Conservation (phyloP, 768 basidiomycete genomes). For the Lyophyllum semitale region DNA sequence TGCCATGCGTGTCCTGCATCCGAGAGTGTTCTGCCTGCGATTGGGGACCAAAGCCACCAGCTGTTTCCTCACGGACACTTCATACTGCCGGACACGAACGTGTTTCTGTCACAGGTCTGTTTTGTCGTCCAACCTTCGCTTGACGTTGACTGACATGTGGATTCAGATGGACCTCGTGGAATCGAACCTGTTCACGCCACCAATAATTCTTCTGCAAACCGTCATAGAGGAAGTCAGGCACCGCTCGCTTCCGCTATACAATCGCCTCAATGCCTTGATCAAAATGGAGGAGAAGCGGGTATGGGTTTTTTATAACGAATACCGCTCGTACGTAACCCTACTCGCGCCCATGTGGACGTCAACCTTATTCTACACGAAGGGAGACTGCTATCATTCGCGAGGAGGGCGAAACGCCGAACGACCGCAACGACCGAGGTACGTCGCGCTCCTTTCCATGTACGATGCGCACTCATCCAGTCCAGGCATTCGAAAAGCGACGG, state of each 20-base stretch:
- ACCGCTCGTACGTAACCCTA: constrained; percentile 60
- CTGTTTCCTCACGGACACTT: constrained; percentile 71
- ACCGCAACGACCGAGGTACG: constrained; percentile 90
- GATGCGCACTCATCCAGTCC: background rate
- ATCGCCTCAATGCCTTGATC: constrained; percentile 83
- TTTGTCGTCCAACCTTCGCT: background rate
- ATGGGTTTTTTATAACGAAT: constrained; percentile 89
- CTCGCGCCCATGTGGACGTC: background rate
- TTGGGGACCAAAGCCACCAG: constrained; percentile 60
- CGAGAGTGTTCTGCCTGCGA: constrained; percentile 52
- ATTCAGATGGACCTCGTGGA: constrained; percentile 92
- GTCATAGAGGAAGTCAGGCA: constrained; percentile 97
- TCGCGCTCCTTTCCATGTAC: background rate
- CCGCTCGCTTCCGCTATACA: constrained; percentile 88
- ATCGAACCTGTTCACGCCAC: constrained; percentile 69
- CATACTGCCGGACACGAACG: constrained; percentile 92
- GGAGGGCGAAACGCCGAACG: constrained; percentile 85
- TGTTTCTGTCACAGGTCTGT: constrained; percentile 84
- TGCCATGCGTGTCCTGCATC: constrained; percentile 63
- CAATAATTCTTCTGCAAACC: constrained; percentile 91
- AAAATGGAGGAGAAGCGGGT: constrained; percentile 85
- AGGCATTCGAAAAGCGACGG: constrained; percentile 88
- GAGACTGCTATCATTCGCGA: constrained; percentile 80
- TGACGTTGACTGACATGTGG: background rate
- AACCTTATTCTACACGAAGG: constrained; percentile 36